A percentile compares a stretch with the other conserved stretches of the same genome.
phyloP scores from a whole-genome alignment of 2,329 filamentous ascomycete genomes.

The Hirsutella rhossiliensis region DNA sequence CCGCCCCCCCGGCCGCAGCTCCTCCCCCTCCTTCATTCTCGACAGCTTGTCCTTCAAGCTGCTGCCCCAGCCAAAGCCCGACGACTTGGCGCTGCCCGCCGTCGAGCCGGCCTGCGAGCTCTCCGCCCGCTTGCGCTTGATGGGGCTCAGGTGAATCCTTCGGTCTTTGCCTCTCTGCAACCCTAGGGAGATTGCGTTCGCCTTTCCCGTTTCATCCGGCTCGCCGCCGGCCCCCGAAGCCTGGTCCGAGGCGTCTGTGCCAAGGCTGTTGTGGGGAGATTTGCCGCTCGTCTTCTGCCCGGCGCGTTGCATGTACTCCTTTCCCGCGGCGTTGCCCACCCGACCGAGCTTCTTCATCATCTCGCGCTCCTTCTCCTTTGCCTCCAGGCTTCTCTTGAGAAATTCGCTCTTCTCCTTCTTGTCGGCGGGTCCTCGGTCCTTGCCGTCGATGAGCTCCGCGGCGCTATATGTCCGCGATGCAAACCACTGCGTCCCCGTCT shows the following conservation, averaged over 20 bases:
- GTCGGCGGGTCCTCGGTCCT: constrained; percentile 43
- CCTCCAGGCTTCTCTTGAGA: constrained; percentile 50
- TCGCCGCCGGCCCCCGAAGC: constrained; percentile 1
- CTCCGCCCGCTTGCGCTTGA: constrained; percentile 49
- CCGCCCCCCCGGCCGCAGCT: constrained; percentile 21
- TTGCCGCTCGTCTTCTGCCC: constrained; percentile 7
- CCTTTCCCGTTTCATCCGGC: constrained; percentile 13
- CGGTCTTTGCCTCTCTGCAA: constrained; percentile 20
- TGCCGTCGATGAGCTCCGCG: constrained; percentile 53
- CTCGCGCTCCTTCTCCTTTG: constrained; percentile 60
- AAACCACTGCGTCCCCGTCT: constrained; percentile 45
- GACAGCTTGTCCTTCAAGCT: constrained; percentile 42
- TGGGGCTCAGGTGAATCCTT: constrained; percentile 42
- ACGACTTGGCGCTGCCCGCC: constrained; percentile 11
- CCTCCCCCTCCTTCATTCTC: constrained; percentile 51
- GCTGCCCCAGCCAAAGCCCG: constrained; percentile 44
- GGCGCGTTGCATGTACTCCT: constrained; percentile 53
- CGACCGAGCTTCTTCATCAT: constrained; percentile 56
- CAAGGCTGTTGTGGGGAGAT: neutral
- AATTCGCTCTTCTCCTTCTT: constrained; percentile 53
- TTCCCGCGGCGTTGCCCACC: constrained; percentile 53
- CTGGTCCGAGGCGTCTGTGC: neutral
- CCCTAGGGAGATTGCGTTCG: constrained; percentile 28
- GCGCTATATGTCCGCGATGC: constrained; percentile 38
- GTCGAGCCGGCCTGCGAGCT: constrained; percentile 26